These are phyloP conservation scores for Phaffia rhodozyma DNA, from an alignment of 1,284 basidiomycete species.

Conservation along the genomic window DNA sequence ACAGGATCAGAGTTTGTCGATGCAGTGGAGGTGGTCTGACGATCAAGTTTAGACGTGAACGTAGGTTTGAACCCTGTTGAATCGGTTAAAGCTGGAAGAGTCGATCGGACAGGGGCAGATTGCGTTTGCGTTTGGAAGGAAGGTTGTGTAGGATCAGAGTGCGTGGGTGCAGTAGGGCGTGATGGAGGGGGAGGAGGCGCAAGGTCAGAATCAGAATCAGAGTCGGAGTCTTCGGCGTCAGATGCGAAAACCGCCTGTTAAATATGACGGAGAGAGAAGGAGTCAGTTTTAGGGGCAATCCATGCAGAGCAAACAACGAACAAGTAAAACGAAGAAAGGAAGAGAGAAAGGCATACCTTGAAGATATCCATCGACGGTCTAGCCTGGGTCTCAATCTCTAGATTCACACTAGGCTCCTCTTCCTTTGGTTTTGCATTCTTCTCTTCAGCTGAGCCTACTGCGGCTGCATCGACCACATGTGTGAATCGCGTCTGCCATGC, in stretches of 20 bases:
- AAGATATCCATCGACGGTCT: constrained; percentile 84
- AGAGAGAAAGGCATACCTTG: constrained; percentile 46
- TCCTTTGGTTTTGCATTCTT: constrained; percentile 77
- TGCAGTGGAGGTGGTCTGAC: not conserved
- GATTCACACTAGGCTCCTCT: constrained; percentile 74
- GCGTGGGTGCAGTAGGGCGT: constrained; percentile 8
- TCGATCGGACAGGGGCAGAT: constrained; percentile 19
- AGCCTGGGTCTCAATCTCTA: constrained; percentile 73
- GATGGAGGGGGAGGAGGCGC: constrained; percentile 10
- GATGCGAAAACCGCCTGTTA: constrained; percentile 62
- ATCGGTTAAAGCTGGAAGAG: constrained; percentile 1
- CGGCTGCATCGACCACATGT: constrained; percentile 12
- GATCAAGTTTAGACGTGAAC: not conserved
- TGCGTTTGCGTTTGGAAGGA: not conserved
- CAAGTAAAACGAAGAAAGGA: constrained; percentile 20
- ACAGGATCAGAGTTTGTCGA: not conserved
- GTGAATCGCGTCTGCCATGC: constrained; percentile 15
- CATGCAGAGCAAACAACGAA: not conserved
- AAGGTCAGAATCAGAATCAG: constrained; percentile 40
- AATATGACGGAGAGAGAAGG: not conserved
- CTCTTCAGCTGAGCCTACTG: constrained; percentile 35
- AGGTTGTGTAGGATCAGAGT: not conserved
- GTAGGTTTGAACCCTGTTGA: too few relatives aligned
- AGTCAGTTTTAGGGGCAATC: not conserved
- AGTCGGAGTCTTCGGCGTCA: constrained; percentile 67